Evolutionary conservation across 441 rosid species (phyloP), one percentile per base, ranked within the genome.

Genomic region (Capsella rubella): DNA sequence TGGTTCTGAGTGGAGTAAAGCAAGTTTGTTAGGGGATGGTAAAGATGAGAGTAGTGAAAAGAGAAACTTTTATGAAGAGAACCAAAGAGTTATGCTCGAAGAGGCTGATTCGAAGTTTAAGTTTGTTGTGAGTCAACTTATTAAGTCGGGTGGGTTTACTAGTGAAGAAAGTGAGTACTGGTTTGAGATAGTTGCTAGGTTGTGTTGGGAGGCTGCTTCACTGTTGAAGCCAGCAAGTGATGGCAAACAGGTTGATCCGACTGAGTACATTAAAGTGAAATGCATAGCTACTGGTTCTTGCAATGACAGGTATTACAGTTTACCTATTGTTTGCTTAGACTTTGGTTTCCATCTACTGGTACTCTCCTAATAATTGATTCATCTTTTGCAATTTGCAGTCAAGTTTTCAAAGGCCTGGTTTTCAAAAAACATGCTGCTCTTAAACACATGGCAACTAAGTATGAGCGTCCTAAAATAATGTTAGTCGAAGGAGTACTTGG

Each of bases 401-500:
- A 90, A 82, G 83, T 95, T 70, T 82, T 95, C 79, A 87, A 79
- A 80, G 99, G 99, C 60, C 80, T 89, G 85, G 98, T 93, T 78
- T 95, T 95, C 68, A 93, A 93, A 74, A 95, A 93, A 86, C 94
- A 75, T 85, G 98, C 94, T 55, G 97, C 99, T 63, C 99, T 86
- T 87, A 95, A 95, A 82, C 98, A 90, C 85, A 95, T 95, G 99
- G 88, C 89, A 10, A 93, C 97, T 18, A 76, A 73, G 59, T 91
- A 84, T 84, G 87, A 87, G 79, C 90, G 83, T 63, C 97, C 99
- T 29, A 87, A 77, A 79, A 76, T 95, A 83, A 83, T 95, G 81
- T 79, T 95, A 78, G 82, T 95, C 51, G 78, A 69, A 67, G 99
- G 97, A 16, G 84, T 58, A 53, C 87, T 93, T 39, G 97, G 98